Evolutionary conservation across 805 yeast genomes (phyloP).

Genomic region (Candida maris): DNA sequence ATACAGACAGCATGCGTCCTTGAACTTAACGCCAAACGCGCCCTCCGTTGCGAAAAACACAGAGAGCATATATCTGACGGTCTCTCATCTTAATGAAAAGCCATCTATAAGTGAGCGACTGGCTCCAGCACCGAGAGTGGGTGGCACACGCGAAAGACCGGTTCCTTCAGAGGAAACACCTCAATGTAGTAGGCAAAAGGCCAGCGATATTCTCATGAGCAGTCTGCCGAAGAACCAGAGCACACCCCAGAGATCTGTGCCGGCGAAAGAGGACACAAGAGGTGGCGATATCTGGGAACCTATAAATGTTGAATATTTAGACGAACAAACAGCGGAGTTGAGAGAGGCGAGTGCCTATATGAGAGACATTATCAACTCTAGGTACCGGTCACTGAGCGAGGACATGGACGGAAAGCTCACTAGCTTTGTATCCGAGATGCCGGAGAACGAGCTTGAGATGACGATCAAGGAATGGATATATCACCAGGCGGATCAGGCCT

Average conservation of each 20-base stretch:
- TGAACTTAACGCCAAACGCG: too few relatives aligned
- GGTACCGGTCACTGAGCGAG: constrained; percentile 42
- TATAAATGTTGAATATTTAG: constrained; percentile 28
- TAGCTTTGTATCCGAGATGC: constrained; percentile 63
- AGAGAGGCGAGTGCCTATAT: constrained; percentile 29
- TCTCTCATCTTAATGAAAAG: too few relatives aligned
- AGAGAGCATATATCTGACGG: too few relatives aligned
- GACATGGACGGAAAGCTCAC: constrained; percentile 67
- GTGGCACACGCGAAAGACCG: background rate
- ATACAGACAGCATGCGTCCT: too few relatives aligned
- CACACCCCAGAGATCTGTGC: constrained; percentile 9
- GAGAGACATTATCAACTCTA: constrained; percentile 28
- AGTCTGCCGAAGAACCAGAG: constrained; percentile 17
- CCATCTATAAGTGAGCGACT: too few relatives aligned
- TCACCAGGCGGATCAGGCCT: constrained; percentile 53
- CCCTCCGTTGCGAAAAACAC: too few relatives aligned
- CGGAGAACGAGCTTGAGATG: constrained; percentile 64
- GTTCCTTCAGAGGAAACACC: background rate
- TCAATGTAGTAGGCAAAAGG: background rate
- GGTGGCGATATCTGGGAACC: constrained; percentile 22
- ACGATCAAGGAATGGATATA: constrained; percentile 68
- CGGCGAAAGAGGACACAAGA: constrained; percentile 3
- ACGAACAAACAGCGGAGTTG: constrained; percentile 27
- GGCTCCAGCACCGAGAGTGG: too few relatives aligned
- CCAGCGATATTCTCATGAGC: constrained; percentile 3